A percentile compares a stretch with the other conserved stretches of the same genome.
Conservation (phyloP, 2,329 filamentous ascomycete species). For the Furcasterigmium sp. region DNA sequence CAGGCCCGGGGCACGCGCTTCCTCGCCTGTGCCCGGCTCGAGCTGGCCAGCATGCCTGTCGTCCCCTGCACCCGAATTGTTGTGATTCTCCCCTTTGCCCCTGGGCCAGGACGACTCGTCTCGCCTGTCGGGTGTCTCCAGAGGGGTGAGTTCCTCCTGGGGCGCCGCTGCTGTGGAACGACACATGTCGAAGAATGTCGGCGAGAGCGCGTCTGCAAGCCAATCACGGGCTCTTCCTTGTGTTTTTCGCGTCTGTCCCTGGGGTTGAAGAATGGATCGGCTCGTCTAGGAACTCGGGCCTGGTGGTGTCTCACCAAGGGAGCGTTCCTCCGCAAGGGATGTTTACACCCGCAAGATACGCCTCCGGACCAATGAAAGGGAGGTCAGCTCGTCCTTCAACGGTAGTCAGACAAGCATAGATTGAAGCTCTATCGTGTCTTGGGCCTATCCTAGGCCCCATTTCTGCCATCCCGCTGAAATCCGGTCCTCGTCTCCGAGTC, state of each 20-base stretch:
- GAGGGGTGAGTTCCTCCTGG: not conserved
- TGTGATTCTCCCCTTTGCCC: too few species aligned
- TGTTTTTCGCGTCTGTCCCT: not conserved
- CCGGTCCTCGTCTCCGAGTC: not conserved
- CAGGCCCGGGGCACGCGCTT: too few species aligned
- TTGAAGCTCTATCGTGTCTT: not conserved
- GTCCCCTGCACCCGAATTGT: too few species aligned
- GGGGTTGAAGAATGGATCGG: slow-evolving; percentile 1
- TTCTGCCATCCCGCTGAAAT: not conserved
- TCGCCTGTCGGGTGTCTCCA: too few species aligned
- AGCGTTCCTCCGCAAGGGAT: not conserved
- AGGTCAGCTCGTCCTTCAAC: too few species aligned
- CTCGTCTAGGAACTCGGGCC: not conserved
- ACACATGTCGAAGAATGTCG: not conserved
- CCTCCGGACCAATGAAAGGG: not conserved
- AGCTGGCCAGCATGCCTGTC: too few species aligned
- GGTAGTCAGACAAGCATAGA: too few species aligned
- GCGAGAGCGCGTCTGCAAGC: not conserved
- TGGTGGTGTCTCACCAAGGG: not conserved
- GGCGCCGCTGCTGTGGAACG: not conserved
- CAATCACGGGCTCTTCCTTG: not conserved
- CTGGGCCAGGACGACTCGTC: too few species aligned
- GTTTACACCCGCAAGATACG: not conserved
- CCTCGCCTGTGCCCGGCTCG: too few species aligned
- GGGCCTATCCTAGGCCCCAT: not conserved